phyloP scores from a whole-genome alignment of 169 alveolate genomes.

The Besnoitia besnoiti region DNA sequence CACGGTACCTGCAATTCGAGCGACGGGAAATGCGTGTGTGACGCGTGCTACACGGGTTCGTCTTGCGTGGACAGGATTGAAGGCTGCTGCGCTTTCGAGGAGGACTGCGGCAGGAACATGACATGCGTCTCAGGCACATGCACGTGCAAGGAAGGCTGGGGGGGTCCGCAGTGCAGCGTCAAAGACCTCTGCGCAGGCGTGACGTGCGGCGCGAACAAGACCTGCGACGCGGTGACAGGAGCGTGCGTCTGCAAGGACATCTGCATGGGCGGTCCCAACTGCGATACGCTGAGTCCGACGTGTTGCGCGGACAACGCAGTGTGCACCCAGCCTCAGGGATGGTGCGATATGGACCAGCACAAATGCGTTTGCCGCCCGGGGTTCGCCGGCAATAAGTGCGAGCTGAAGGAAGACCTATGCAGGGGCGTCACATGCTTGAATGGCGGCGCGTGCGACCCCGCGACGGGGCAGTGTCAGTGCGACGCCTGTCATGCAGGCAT shows the following conservation, averaged over 20 bases:
- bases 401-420: constrained; percentile 32
- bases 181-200: not conserved
- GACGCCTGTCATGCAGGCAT: constrained; percentile 47
- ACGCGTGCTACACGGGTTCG: constrained; percentile 47
- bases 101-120: constrained; percentile 2
- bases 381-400: constrained; percentile 53
- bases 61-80: constrained; percentile 4
- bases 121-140: not conserved
- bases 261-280: not conserved
- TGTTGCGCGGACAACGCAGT: not conserved
- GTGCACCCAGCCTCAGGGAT: not conserved
- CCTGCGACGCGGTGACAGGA: not conserved
- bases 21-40: constrained; percentile 51
- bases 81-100: not conserved
- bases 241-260: not conserved
- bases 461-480: constrained; percentile 59
- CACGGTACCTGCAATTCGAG: constrained; percentile 54
- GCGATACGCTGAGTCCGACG: not conserved
- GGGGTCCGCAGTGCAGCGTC: not conserved
- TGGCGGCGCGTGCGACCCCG: constrained; percentile 62
- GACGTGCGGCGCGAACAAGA: constrained; percentile 10
- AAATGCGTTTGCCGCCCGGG: constrained; percentile 56
- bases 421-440: constrained; percentile 32
- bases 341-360: constrained; percentile 55
- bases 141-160: not conserved